Evolutionary conservation across 2,329 filamentous ascomycete genomes (phyloP).

Genomic region (Dothistroma septosporum): DNA sequence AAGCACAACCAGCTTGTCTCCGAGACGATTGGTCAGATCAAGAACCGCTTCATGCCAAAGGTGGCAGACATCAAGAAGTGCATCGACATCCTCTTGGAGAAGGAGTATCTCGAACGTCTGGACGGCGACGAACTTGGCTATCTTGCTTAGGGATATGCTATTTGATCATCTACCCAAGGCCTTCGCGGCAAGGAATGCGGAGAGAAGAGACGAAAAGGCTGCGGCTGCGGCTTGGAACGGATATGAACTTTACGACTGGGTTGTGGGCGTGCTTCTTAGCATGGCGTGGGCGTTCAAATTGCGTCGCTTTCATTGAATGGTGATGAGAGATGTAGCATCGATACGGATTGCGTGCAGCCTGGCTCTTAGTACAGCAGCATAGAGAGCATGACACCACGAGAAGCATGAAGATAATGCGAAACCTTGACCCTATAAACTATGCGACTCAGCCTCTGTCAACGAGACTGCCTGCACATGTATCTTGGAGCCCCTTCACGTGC

Average conservation of each 20-base stretch:
- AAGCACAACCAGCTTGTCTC: constrained; percentile 92
- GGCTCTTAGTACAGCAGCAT: constrained; percentile 2
- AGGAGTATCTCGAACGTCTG: constrained; percentile 94
- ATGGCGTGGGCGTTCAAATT: constrained; percentile 30
- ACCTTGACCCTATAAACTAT: neutral
- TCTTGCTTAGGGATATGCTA: constrained; percentile 59
- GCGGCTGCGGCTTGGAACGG: neutral
- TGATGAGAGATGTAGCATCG: constrained; percentile 1
- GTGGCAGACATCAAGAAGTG: constrained; percentile 98
- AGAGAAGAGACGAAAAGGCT: neutral
- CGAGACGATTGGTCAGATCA: constrained; percentile 94
- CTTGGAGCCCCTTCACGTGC: neutral
- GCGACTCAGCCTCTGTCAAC: neutral
- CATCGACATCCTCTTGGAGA: constrained; percentile 96
- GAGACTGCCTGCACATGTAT: neutral
- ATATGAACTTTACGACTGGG: neutral
- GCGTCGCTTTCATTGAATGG: constrained; percentile 2
- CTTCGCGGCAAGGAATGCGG: neutral
- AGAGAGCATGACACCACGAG: constrained; percentile 5
- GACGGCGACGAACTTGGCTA: constrained; percentile 94
- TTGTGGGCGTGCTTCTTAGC: constrained; percentile 18
- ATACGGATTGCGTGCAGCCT: constrained; percentile 3
- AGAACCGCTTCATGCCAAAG: constrained; percentile 86
- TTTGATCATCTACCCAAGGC: neutral
- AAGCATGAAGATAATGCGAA: neutral